Conservation (phyloP, 2,329 filamentous ascomycete genomes). For the Colletotrichum tropicale region DNA sequence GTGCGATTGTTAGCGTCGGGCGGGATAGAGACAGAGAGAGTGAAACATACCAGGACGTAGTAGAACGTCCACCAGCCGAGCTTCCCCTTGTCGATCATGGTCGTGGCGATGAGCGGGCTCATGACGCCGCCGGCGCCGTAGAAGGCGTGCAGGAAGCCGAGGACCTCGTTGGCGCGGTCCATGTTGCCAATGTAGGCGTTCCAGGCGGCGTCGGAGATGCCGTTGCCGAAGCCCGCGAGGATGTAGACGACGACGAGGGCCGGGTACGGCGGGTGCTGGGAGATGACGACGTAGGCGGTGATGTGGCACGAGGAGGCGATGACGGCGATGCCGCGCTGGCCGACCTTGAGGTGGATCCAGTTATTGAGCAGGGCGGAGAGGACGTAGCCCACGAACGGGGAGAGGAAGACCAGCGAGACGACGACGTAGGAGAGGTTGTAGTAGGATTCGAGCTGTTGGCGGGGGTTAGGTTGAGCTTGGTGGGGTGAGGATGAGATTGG, state of each 20-base stretch:
- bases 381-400: slow-evolving; percentile 69
- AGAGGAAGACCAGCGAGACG: slow-evolving; percentile 69
- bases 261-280: slow-evolving; percentile 70
- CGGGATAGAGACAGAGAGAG: background rate
- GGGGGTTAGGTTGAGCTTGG: slow-evolving; percentile 25
- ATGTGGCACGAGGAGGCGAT: slow-evolving; percentile 65
- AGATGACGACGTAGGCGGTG: slow-evolving; percentile 66
- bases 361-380: slow-evolving; percentile 67
- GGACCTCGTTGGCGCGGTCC: slow-evolving; percentile 70
- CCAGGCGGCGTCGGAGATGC: slow-evolving; percentile 63
- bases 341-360: slow-evolving; percentile 36
- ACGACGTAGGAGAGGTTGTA: slow-evolving; percentile 66
- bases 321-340: slow-evolving; percentile 64
- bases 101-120: slow-evolving; percentile 72
- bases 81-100: slow-evolving; percentile 66
- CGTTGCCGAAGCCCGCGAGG: slow-evolving; percentile 74
- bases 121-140: slow-evolving; percentile 74
- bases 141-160: slow-evolving; percentile 71
- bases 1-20: background rate
- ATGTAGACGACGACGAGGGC: slow-evolving; percentile 69
- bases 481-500: slow-evolving; percentile 23
- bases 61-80: slow-evolving; percentile 76
- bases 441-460: slow-evolving; percentile 42
- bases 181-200: slow-evolving; percentile 68
- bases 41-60: slow-evolving; percentile 68